Percentiles rank a stretch among this genome's conserved stretches.
Conservation (phyloP, 805 yeast genomes). For the Saturnispora dispora region DNA sequence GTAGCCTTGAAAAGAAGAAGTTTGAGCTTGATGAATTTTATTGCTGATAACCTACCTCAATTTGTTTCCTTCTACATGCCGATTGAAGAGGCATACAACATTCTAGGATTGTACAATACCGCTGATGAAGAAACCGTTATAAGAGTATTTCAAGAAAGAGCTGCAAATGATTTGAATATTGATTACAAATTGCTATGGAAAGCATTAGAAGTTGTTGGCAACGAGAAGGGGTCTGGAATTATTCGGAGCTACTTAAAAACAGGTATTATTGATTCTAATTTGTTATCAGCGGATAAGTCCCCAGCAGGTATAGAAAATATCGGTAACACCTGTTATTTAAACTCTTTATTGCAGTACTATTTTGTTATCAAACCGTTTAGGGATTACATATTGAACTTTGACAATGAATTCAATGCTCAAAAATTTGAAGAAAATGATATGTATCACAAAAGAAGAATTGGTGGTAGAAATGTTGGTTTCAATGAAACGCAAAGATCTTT, state of each 20-base stretch:
- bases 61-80: slow-evolving; percentile 13
- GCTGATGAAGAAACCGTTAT: slow-evolving; percentile 53
- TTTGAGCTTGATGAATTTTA: slow-evolving; percentile 44
- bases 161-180: slow-evolving; percentile 31
- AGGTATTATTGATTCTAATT: slow-evolving; percentile 53
- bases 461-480: slow-evolving; percentile 77
- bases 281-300: slow-evolving; percentile 57
- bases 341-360: slow-evolving; percentile 83
- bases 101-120: slow-evolving; percentile 39
- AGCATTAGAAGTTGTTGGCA: slow-evolving; percentile 49
- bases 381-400: slow-evolving; percentile 50
- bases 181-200: slow-evolving; percentile 49
- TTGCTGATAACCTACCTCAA: slow-evolving; percentile 37
- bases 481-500: slow-evolving; percentile 72
- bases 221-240: slow-evolving; percentile 43
- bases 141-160: slow-evolving; percentile 40
- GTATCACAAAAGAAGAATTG: slow-evolving; percentile 55
- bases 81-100: slow-evolving; percentile 35
- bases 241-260: slow-evolving; percentile 47
- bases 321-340: slow-evolving; percentile 92
- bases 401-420: slow-evolving; percentile 26
- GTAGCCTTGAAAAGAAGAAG: slow-evolving; percentile 53
- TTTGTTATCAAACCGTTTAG: slow-evolving; percentile 80
- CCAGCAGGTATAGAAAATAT: slow-evolving; percentile 92
- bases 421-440: slow-evolving; percentile 26